Base-by-base conservation (phyloP, 805 yeast species). In the Kluyveromyces dobzhanskii region DNA sequence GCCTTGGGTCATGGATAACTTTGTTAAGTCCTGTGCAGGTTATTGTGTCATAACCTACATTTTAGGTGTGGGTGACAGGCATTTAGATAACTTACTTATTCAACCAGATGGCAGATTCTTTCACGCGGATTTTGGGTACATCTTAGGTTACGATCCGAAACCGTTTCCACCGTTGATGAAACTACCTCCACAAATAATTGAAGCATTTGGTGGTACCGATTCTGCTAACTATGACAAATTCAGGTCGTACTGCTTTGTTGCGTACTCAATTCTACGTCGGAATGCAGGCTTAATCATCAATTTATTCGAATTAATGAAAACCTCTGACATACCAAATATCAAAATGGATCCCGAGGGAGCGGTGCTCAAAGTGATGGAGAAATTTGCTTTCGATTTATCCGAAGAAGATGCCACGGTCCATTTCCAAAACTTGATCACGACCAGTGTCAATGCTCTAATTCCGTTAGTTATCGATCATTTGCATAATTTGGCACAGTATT, bases 151-250 rank as follows among this genome's bases (percentile, higher is more conserved):
- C 38, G 99, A 92, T 59, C 99, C 99, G 2, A 92, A 92, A 58
- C 97, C 97, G 11, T 92, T 92, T 63, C 97, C 99, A 11, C 99
- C 99, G 1, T 70, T 90, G 64, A 92, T 92, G 97, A 92, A 92
- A 55, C 66, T 92, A 28, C 98, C 98, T 0, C 92, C 92, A 30
- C 98, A 92, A 61, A 82, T 92, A 13, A 84, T 92, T 30, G 98
- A 92, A 48, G 97, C 97, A 0, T 92, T 92, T 86, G 99, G 99
- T 2, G 98, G 97, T 1, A 73, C 85, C 37, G 71, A 74, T 45
- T 86, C 90, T 37, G 83, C 81, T 31, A 88, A 90, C 57, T 92
- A 85, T 59, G 78, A 79, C 46, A 76, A 82, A 45, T 92, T 92
- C 64, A 75, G 94, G 52, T 85, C 85, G 58, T 88, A 88, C 62